Base-by-base conservation (phyloP, 2,329 filamentous ascomycete species). In the Fusarium circinatum region DNA sequence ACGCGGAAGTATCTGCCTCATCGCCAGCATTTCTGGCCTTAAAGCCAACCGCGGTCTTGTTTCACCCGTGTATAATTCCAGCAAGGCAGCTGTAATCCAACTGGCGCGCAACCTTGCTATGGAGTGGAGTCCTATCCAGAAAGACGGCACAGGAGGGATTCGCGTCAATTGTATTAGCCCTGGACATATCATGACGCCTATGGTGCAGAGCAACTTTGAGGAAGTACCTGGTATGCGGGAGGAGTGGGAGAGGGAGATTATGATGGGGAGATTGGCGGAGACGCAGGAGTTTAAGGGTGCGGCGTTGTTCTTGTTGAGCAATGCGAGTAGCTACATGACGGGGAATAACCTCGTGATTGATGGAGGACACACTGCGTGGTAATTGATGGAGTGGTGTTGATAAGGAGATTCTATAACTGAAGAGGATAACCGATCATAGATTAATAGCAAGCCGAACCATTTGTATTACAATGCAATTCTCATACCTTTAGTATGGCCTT, bases 241-340 rank as follows among this genome's bases (percentile, higher is more conserved):
- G 30, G 88, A 91, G 69, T 97, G 95, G 95, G 90, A 93, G 22
- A 92, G 89, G 77, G 91, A 96, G 83, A 97, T 97, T 82, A 97
- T 97, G 94, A 86, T 97, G 62, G 90, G 88, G 24, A 87, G 90
- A 30, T 85, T 94, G 71, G 92, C 91, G 78, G 83, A 83, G 38
- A 92, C 92, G 1, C 85, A 91, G 55, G 92, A 95, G 80, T 94
- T 93, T 81, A 88, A 91, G 54, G 92, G 92, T 8, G 91, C 92
- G 3, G 91, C 91, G 7, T 87, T 95, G 67, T 94, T 93, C 85
- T 85, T 95, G 41, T 89, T 92, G 38, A 92, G 89, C 22, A 92
- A 94, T 75, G 90, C 92, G 18, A 91, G 89, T 45, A 85, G 86
- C 70, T 95, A 93, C 84, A 93, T 95, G 91, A 95, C 93, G 26